These are phyloP conservation scores for Auriscalpium vulgare DNA, from an alignment of 768 basidiomycete genomes.

Conservation along the genomic window DNA sequence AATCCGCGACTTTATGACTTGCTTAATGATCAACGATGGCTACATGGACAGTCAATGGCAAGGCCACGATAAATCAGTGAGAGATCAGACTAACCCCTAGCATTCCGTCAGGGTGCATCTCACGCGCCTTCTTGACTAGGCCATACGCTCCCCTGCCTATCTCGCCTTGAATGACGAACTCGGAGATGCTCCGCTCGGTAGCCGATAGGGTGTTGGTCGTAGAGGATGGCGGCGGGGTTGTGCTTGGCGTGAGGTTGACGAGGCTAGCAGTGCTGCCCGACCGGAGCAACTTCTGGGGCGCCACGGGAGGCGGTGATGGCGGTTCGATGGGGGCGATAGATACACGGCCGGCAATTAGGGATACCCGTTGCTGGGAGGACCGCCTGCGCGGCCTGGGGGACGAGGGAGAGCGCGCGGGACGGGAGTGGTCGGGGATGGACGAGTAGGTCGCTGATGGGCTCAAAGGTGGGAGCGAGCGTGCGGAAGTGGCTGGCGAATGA, in stretches of 20 bases:
- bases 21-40: constrained; percentile 93
- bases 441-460: constrained; percentile 20
- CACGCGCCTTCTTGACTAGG: constrained; percentile 83
- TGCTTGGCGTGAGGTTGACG: constrained; percentile 51
- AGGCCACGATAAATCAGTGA: constrained; percentile 4
- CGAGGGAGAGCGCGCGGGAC: constrained; percentile 35
- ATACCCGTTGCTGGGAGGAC: constrained; percentile 80
- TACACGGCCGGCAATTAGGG: constrained; percentile 75
- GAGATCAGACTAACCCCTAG: constrained; percentile 61
- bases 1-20: constrained; percentile 97
- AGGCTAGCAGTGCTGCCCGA: constrained; percentile 56
- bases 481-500: constrained; percentile 16
- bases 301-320: constrained; percentile 51
- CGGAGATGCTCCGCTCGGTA: constrained; percentile 68
- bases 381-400: constrained; percentile 62
- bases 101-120: constrained; percentile 64
- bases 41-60: constrained; percentile 27
- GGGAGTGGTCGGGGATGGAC: constrained; percentile 20
- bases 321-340: constrained; percentile 72
- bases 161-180: constrained; percentile 80
- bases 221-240: constrained; percentile 55
- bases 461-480: constrained; percentile 19
- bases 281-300: constrained; percentile 57
- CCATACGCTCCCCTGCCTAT: constrained; percentile 95
- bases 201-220: constrained; percentile 36